phyloP scores from a whole-genome alignment of 352 stramenopile genomes.

The Pythium periplocum region DNA sequence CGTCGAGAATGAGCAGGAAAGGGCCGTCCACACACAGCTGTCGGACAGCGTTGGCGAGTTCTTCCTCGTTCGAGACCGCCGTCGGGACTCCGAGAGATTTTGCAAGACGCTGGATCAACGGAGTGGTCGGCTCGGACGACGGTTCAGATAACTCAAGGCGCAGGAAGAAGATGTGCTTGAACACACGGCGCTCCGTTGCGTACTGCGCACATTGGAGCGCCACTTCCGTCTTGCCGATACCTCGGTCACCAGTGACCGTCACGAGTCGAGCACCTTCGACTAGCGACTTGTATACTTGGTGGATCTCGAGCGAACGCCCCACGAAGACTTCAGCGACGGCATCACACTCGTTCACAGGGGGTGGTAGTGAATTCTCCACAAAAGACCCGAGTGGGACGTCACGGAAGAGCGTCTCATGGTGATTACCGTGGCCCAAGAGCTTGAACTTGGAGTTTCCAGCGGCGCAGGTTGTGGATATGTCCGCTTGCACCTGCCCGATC shows the following conservation, averaged over 20 bases:
- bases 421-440: constrained; percentile 67
- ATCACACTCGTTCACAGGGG: constrained; percentile 67
- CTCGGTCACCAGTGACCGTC: constrained; percentile 63
- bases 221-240: constrained; percentile 80
- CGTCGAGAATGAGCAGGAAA: constrained; percentile 73
- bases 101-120: not conserved
- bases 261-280: constrained; percentile 72
- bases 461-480: constrained; percentile 50
- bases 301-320: constrained; percentile 71
- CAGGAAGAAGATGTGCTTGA: constrained; percentile 71
- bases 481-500: constrained; percentile 74
- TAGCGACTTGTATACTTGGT: constrained; percentile 72
- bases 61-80: constrained; percentile 13
- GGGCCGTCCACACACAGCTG: constrained; percentile 35
- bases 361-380: constrained; percentile 50
- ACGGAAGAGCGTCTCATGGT: constrained; percentile 73
- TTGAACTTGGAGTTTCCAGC: constrained; percentile 66
- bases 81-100: not conserved
- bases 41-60: constrained; percentile 51
- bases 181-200: constrained; percentile 62
- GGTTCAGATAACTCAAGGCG: constrained; percentile 26
- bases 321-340: constrained; percentile 71
- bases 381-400: constrained; percentile 46
- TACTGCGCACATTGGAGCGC: constrained; percentile 75
- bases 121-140: constrained; percentile 1